Evolutionary conservation across 2,329 filamentous ascomycete genomes (phyloP), one percentile per base, ranked within the genome.

Genomic region (Trichoderma harzianum): DNA sequence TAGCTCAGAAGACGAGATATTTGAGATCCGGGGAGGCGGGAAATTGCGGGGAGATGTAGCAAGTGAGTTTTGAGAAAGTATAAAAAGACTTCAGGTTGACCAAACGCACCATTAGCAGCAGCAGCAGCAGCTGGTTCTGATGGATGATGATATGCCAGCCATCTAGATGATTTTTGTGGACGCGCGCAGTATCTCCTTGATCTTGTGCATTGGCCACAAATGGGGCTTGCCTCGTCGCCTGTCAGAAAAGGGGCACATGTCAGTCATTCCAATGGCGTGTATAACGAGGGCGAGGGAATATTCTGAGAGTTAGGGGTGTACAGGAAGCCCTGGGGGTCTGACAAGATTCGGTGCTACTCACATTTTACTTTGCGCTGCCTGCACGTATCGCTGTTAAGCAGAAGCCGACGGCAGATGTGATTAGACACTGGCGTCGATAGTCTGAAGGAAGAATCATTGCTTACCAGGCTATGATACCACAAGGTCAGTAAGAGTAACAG

Each of bases 291-390:
- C 1, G 12, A 30, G 11, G 62, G 39, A 32, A 51, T 7, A 21
- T 10, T 7, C 11, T 32, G 6, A 12, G 58, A 43, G 11, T 18
- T 28, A 28, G 18, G 7, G 6, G 43, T 24, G 18, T 11, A 12
- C 7, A 28, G n/a, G n/a, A 26, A 32, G 16, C 11, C 18, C 8
- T 7, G 24, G 24, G n/a, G 11, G 39, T 12, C 21, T 18, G 11
- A n/a, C 30, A 14, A 14, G 4, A 28, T 21, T 10, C 12, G 21
- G 64, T 30, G 28, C 30, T 4, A 64, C 72, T 12, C 72, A 80
- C 80, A 82, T 71, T 81, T 82, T 2, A 82, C 70, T 69, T 82
- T 82, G 64, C 81, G 81, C 12, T 76, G 75, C 3, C 80, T 79
- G 66, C 81, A 82, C 2, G 80, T 82, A 58, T 82, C 80, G 74